Evolutionary conservation across 768 basidiomycete genomes (phyloP).

Genomic region (Auricularia sp.): DNA sequence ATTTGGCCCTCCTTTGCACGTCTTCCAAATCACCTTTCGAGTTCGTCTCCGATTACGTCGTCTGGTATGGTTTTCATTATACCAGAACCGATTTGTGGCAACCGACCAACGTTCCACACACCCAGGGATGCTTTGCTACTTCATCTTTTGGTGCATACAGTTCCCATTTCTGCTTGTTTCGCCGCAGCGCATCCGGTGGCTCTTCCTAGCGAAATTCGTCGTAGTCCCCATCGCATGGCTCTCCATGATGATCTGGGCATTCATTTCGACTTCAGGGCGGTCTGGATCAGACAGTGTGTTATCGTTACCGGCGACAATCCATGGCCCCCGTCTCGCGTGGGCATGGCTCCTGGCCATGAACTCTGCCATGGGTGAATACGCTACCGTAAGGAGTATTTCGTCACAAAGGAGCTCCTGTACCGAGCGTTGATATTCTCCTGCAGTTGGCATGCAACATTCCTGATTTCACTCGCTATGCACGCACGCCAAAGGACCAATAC

Average conservation of each 20-base stretch:
- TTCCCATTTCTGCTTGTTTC: slow-evolving; percentile 68
- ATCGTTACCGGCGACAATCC: slow-evolving; percentile 36
- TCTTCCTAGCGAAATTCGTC: slow-evolving; percentile 59
- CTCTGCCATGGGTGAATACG: slow-evolving; percentile 60
- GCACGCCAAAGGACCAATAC: slow-evolving; percentile 42
- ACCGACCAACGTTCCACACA: background rate
- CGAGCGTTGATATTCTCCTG: background rate
- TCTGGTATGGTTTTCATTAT: slow-evolving; percentile 12
- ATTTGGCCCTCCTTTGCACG: slow-evolving; percentile 67
- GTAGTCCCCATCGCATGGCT: slow-evolving; percentile 22
- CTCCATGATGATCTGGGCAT: slow-evolving; percentile 71
- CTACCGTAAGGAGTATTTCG: slow-evolving; percentile 26
- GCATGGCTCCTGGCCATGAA: slow-evolving; percentile 73
- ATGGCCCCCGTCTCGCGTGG: slow-evolving; percentile 54
- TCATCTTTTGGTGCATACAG: slow-evolving; percentile 70
- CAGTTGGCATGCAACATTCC: slow-evolving; percentile 48
- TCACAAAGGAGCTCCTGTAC: background rate
- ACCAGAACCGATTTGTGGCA: background rate
- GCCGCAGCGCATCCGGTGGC: slow-evolving; percentile 60
- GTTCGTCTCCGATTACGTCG: slow-evolving; percentile 51
- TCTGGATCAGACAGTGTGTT: slow-evolving; percentile 39
- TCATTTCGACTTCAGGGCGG: slow-evolving; percentile 50
- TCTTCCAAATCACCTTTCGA: slow-evolving; percentile 55
- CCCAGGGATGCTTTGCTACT: slow-evolving; percentile 51
- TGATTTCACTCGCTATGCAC: slow-evolving; percentile 81